Conservation (phyloP, 495 filamentous ascomycete genomes). For the Oidiodendron maius region DNA sequence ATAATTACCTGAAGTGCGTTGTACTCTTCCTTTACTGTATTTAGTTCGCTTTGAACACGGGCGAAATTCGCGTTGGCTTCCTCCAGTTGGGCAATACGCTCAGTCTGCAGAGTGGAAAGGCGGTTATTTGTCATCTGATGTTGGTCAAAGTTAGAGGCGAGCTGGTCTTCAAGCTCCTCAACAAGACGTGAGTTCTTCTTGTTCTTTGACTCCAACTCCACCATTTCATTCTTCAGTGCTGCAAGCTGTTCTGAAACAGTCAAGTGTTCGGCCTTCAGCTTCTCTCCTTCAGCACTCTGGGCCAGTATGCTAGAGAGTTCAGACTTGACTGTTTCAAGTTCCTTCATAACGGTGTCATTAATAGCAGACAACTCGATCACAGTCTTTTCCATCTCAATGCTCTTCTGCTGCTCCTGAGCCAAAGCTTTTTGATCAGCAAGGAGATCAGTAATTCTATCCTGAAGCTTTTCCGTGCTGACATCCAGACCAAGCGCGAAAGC, state of each 20-base stretch:
- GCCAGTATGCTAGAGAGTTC: conserved; percentile 37
- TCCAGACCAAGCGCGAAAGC: conserved; percentile 48
- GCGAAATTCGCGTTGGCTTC: conserved; percentile 47
- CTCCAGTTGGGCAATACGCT: conserved; percentile 56
- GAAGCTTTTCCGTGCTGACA: conserved; percentile 47
- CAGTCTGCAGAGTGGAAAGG: conserved; percentile 64
- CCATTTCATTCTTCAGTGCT: conserved; percentile 67
- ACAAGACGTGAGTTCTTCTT: conserved; percentile 85
- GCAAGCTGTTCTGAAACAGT: conserved; percentile 63
- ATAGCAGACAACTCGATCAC: conserved; percentile 43
- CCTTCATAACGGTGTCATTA: conserved; percentile 49
- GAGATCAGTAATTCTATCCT: conserved; percentile 46
- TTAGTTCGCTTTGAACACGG: conserved; percentile 43
- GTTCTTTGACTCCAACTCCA: conserved; percentile 53
- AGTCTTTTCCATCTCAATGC: conserved; percentile 39
- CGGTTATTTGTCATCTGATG: conserved; percentile 78
- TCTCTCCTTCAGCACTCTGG: conserved; percentile 27
- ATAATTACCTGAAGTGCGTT: conserved; percentile 55
- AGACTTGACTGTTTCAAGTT: conserved; percentile 44
- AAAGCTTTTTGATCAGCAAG: conserved; percentile 40
- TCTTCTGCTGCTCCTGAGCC: conserved; percentile 50
- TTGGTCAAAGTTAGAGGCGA: conserved; percentile 91
- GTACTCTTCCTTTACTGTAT: conserved; percentile 57
- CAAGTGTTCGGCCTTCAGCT: conserved; percentile 46
- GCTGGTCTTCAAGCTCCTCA: conserved; percentile 94